Percentiles rank a stretch among this genome's conserved stretches.
Evolutionary conservation across 2,329 filamentous ascomycete genomes (phyloP).

Genomic region (Pseudogymnoascus sp.): DNA sequence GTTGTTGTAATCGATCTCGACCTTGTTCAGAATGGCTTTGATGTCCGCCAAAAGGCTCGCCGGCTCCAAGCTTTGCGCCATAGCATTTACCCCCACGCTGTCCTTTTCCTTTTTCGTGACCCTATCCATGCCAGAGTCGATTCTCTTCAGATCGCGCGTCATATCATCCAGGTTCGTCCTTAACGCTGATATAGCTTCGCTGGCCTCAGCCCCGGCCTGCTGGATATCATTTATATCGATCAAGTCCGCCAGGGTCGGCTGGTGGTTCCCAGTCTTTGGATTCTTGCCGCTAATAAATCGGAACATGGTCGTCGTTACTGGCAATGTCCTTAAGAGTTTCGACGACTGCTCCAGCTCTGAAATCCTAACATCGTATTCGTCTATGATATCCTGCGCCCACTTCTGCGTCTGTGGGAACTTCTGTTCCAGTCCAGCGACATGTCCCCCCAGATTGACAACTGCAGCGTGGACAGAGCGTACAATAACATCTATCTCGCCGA

Average conservation of each 20-base stretch:
- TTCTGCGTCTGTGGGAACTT: constrained; percentile 63
- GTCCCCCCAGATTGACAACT: constrained; percentile 72
- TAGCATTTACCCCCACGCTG: constrained; percentile 43
- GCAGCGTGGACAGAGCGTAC: constrained; percentile 75
- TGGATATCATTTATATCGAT: constrained; percentile 66
- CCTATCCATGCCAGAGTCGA: constrained; percentile 53
- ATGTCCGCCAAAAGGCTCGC: constrained; percentile 72
- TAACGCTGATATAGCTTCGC: constrained; percentile 51
- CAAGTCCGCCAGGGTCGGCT: constrained; percentile 62
- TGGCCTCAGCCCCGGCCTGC: constrained; percentile 60
- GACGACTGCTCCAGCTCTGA: constrained; percentile 62
- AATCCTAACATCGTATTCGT: constrained; percentile 58
- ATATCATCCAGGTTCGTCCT: constrained; percentile 51
- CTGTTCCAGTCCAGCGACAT: constrained; percentile 62
- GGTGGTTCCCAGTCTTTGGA: constrained; percentile 34
- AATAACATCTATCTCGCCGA: constrained; percentile 67
- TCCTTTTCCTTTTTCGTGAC: constrained; percentile 57
- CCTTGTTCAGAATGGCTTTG: constrained; percentile 75
- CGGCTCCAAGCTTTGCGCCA: constrained; percentile 54
- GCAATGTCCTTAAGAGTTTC: constrained; percentile 53
- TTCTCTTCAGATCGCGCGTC: constrained; percentile 49
- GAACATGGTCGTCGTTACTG: constrained; percentile 58
- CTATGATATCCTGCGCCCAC: constrained; percentile 60
- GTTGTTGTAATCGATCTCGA: constrained; percentile 76
- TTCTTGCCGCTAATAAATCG: constrained; percentile 52